A percentile compares a stretch with the other conserved stretches of the same genome.
phyloP scores from a whole-genome alignment of 306 rosid species.

The Quillaja saponaria region DNA sequence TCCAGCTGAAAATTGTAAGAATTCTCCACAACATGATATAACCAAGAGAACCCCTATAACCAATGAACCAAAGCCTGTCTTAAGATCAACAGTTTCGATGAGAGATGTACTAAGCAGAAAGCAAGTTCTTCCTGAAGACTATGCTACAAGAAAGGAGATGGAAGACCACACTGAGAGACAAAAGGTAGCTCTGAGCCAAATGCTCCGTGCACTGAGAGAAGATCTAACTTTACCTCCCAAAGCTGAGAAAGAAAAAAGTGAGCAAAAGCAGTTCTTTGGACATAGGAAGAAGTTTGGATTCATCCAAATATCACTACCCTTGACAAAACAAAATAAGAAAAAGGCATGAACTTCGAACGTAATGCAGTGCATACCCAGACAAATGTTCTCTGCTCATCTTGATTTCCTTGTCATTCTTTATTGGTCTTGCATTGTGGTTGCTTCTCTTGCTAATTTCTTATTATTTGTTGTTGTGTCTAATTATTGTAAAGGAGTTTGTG shows the following conservation, averaged over 20 bases:
- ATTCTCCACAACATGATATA: constrained; percentile 37
- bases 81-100: constrained; percentile 71
- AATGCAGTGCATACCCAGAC: constrained; percentile 30
- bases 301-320: constrained; percentile 81
- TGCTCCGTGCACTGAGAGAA: constrained; percentile 80
- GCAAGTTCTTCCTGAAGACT: constrained; percentile 61
- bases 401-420: constrained; percentile 28
- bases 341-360: constrained; percentile 47
- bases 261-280: constrained; percentile 49
- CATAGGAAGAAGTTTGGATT: constrained; percentile 87
- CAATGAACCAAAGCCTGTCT: constrained; percentile 49
- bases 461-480: constrained; percentile 27
- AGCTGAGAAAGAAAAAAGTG: constrained; percentile 52
- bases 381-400: constrained; percentile 15
- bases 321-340: constrained; percentile 65
- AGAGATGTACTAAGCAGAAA: constrained; percentile 83
- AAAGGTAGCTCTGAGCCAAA: constrained; percentile 86
- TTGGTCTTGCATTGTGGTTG: constrained; percentile 25
- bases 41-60: constrained; percentile 31
- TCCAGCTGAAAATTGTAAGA: constrained; percentile 37
- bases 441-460: neutral
- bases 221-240: constrained; percentile 56
- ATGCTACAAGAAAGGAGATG: constrained; percentile 44
- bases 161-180: constrained; percentile 46
- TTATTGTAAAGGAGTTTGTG: constrained; percentile 19